Conservation (phyloP, 768 basidiomycete genomes). For the Macrolepiota albuminosa region DNA sequence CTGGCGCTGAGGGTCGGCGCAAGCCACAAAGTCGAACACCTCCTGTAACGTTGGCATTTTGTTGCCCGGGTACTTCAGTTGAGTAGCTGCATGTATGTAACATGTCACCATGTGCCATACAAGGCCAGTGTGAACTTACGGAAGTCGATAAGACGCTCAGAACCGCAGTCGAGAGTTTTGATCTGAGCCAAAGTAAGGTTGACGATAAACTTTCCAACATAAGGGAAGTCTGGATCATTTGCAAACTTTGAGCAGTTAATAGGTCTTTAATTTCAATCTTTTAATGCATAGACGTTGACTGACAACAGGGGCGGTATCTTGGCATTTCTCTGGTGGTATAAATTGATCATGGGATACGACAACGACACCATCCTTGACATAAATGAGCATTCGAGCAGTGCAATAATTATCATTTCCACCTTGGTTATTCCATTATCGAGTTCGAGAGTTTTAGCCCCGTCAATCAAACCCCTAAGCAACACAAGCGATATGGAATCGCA, state of each 20-base stretch:
- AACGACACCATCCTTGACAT: constrained; percentile 63
- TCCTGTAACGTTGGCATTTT: constrained; percentile 71
- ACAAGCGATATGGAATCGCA: neutral
- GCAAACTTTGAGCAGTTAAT: constrained; percentile 32
- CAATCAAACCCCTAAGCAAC: constrained; percentile 58
- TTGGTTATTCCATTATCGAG: constrained; percentile 75
- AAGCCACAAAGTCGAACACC: constrained; percentile 71
- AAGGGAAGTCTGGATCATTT: constrained; percentile 61
- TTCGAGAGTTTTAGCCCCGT: constrained; percentile 74
- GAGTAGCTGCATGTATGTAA: constrained; percentile 41
- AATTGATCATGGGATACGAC: constrained; percentile 80
- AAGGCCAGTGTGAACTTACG: constrained; percentile 37
- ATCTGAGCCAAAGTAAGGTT: constrained; percentile 76
- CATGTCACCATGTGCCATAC: neutral
- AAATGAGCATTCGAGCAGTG: neutral
- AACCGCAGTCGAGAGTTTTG: constrained; percentile 79
- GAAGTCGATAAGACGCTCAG: constrained; percentile 50
- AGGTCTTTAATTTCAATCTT: neutral
- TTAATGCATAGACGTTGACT: constrained; percentile 13
- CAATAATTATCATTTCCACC: constrained; percentile 27
- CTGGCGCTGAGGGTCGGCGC: constrained; percentile 59
- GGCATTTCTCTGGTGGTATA: constrained; percentile 60
- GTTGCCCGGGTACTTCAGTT: constrained; percentile 61
- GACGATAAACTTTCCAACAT: constrained; percentile 73
- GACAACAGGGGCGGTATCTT: constrained; percentile 63